phyloP scores from a whole-genome alignment of 208 protist genomes.

The Herpetomonas tarakana region DNA sequence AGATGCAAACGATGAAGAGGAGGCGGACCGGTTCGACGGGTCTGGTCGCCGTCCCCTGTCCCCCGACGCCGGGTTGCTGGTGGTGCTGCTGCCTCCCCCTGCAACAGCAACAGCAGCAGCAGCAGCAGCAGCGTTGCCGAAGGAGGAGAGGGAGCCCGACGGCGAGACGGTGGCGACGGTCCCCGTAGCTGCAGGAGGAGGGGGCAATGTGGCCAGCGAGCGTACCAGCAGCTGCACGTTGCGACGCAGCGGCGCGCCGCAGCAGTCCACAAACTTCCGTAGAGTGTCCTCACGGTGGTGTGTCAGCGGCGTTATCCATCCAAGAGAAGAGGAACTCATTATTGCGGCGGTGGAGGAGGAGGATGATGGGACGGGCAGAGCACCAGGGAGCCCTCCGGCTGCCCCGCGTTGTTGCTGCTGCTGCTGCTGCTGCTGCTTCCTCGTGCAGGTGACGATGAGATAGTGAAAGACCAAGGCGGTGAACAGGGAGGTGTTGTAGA shows the following conservation, averaged over 20 bases:
- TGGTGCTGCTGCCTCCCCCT: background rate
- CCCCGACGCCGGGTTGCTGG: background rate
- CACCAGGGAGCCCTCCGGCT: background rate
- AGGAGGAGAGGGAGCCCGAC: background rate
- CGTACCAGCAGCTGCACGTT: conserved; percentile 29
- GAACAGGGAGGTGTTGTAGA: conserved; percentile 33
- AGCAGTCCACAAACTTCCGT: conserved; percentile 12
- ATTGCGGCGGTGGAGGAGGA: background rate
- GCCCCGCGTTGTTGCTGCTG: conserved; percentile 2
- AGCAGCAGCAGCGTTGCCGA: no score
- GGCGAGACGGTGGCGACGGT: background rate
- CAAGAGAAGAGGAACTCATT: no score
- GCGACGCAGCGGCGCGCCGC: conserved; percentile 22
- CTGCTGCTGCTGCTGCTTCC: background rate
- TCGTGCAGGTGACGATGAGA: conserved; percentile 23
- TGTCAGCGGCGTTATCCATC: background rate
- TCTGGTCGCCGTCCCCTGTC: no score
- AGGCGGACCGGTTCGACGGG: no score
- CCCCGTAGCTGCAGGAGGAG: no score
- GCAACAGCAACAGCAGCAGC: no score
- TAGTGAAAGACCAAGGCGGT: conserved; percentile 37
- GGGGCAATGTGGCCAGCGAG: conserved; percentile 20
- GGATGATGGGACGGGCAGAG: background rate
- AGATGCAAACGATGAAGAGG: no score
- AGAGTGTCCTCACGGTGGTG: background rate